Base-by-base conservation (phyloP, 2,329 filamentous ascomycete genomes). In the Cladosporium phlei region DNA sequence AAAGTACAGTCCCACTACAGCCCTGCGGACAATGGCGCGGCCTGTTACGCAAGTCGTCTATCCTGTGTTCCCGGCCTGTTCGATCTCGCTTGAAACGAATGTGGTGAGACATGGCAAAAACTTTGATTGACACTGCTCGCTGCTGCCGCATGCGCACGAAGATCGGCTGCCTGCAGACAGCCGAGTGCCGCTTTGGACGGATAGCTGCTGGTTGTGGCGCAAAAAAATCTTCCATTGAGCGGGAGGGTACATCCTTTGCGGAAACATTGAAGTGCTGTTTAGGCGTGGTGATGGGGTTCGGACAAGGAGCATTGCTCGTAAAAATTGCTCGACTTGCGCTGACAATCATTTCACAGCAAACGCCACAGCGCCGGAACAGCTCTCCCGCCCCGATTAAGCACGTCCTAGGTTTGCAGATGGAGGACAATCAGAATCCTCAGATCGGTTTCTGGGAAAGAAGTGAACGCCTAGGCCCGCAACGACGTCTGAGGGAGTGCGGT, bases 151-250 rank as follows among this genome's bases (percentile, higher is more conserved):
- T 37, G 22, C 20, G 25, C 30, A 45, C 42, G 29, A 25, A 14
- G 16, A 7, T 17, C 42, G 42, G 42, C 9, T 45, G 22, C 10
- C 12, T 29, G 42, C 42, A 45, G 42, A 45, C 30, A 45, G 24
- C 42, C 42, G 42, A 37, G 17, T 27, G 42, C 17, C 32, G 24
- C 22, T 37, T 7, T 19, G 7, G 11, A 22, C 42, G 42, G 42
- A n/a, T 45, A 28, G 32, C 24, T 34, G 24, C 42, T 29, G 21
- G 42, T n/a, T 45, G 42, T 44, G 40, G 40, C 32, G 42, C 42
- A 37, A 9, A 16, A 33, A 9, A 5, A 19, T 33, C 14, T 33
- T 9, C 16, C 30, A 16, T 19, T 16, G 24, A 17, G 16, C n/a
- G 19, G 12, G 30, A 33, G 11, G n/a, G n/a, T n/a, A n/a, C n/a